Percentiles rank a stretch among this genome's conserved stretches.
Conservation (phyloP, 1,284 basidiomycete species). For the Sporisorium graminicola region DNA sequence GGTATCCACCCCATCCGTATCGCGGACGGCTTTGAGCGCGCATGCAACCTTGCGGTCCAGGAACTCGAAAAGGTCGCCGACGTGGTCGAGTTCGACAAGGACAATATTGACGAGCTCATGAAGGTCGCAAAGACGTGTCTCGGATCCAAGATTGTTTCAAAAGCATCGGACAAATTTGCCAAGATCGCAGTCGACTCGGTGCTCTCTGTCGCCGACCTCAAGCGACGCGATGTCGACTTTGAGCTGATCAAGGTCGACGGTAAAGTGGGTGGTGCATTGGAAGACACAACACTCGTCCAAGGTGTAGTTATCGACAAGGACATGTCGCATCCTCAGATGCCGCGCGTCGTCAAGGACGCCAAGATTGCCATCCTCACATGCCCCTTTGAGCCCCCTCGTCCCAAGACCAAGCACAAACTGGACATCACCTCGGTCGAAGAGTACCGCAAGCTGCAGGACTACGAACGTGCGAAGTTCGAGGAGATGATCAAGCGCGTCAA, state of each 20-base stretch:
- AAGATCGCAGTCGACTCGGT: constrained; percentile 98
- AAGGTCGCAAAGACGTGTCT: constrained; percentile 96
- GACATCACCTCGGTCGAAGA: constrained; percentile 99
- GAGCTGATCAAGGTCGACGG: constrained; percentile 99
- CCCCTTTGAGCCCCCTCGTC: constrained; percentile 97
- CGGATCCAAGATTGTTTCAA: constrained; percentile 98
- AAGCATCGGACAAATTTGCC: constrained; percentile 93
- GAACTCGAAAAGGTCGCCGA: constrained; percentile 95
- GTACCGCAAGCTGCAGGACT: constrained; percentile 92
- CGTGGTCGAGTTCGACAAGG: constrained; percentile 83
- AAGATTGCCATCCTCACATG: constrained; percentile 96
- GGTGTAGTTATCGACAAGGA: constrained; percentile 99
- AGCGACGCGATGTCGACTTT: constrained; percentile 94
- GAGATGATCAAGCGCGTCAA: constrained; percentile 98
- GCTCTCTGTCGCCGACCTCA: constrained; percentile 91
- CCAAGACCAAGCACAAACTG: constrained; percentile 99
- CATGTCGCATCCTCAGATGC: constrained; percentile 99
- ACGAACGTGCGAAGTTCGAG: constrained; percentile 94
- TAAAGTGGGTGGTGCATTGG: constrained; percentile 95
- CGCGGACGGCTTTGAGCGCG: constrained; percentile 96
- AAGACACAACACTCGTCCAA: constrained; percentile 91
- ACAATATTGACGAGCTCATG: constrained; percentile 78
- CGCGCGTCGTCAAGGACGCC: constrained; percentile 85
- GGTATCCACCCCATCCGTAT: constrained; percentile 99
- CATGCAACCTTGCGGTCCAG: constrained; percentile 87